Evolutionary conservation across 495 filamentous ascomycete genomes (phyloP).

Genomic region (Chaetomium tenue): DNA sequence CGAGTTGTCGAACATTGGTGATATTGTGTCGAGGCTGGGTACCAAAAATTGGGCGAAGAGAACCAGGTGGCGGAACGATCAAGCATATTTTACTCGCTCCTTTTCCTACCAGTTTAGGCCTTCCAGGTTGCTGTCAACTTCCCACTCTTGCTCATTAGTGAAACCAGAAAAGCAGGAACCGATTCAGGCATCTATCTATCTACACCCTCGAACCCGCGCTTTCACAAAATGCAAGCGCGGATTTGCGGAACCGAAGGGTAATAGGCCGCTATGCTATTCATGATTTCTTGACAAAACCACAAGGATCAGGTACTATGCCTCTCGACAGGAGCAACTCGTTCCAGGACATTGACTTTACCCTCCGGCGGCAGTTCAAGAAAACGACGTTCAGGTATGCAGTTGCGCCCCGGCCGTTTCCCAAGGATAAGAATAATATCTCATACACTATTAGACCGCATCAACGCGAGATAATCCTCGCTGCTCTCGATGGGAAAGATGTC

Average conservation of each 20-base stretch:
- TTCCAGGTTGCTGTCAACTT: too few species aligned
- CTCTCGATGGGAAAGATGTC: slow-evolving; percentile 82
- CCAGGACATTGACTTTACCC: slow-evolving; percentile 78
- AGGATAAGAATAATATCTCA: background rate
- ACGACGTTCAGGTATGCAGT: slow-evolving; percentile 63
- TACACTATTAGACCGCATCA: slow-evolving; percentile 64
- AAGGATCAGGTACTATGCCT: slow-evolving; percentile 36
- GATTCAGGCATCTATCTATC: background rate
- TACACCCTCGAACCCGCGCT: background rate
- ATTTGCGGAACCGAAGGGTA: background rate
- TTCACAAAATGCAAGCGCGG: background rate
- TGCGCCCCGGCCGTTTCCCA: background rate
- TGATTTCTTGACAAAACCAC: background rate
- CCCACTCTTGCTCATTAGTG: background rate
- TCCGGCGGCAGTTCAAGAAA: slow-evolving; percentile 81
- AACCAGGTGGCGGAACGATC: too few species aligned
- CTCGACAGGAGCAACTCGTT: slow-evolving; percentile 47
- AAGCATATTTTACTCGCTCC: too few species aligned
- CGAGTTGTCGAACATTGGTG: too few species aligned
- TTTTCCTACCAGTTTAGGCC: background rate
- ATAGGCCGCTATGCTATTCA: background rate
- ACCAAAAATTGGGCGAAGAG: too few species aligned
- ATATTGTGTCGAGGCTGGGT: too few species aligned
- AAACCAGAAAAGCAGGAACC: background rate
- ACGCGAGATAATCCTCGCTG: slow-evolving; percentile 78